Conservation (phyloP, 768 basidiomycete genomes). For the Macrolepiota fuliginosa region DNA sequence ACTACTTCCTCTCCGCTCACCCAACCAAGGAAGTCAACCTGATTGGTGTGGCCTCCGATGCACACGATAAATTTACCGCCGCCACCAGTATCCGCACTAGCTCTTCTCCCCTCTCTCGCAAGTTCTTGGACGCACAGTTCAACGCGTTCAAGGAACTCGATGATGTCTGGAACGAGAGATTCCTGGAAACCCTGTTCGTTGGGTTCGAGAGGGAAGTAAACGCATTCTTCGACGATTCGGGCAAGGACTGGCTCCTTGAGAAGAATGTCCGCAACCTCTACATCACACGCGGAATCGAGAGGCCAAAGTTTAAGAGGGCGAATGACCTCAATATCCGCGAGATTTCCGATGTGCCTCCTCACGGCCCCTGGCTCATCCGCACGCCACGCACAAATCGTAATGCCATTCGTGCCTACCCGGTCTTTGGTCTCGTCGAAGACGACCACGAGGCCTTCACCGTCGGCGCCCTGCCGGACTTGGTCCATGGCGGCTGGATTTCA, state of each 20-base stretch:
- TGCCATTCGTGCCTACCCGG: slow-evolving; percentile 20
- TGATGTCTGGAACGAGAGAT: slow-evolving; percentile 31
- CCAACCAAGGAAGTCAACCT: slow-evolving; percentile 14
- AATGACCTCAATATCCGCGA: slow-evolving; percentile 13
- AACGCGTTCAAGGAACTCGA: slow-evolving; percentile 23
- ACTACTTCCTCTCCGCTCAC: slow-evolving; percentile 21
- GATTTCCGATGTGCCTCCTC: slow-evolving; percentile 19
- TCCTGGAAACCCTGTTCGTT: slow-evolving; percentile 28
- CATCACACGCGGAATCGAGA: slow-evolving; percentile 4
- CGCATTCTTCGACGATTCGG: slow-evolving; percentile 24
- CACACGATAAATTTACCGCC: slow-evolving; percentile 16
- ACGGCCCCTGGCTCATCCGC: slow-evolving; percentile 28
- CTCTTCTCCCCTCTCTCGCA: slow-evolving; percentile 23
- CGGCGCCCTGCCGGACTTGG: slow-evolving; percentile 35
- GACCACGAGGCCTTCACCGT: slow-evolving; percentile 42
- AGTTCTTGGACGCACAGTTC: slow-evolving; percentile 25
- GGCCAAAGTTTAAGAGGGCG: slow-evolving; percentile 10
- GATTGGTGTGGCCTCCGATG: slow-evolving; percentile 4
- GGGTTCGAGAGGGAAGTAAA: slow-evolving; percentile 22
- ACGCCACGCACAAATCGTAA: background rate
- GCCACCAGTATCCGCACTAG: slow-evolving; percentile 26
- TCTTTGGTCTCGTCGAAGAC: slow-evolving; percentile 40
- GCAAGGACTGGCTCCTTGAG: slow-evolving; percentile 25
- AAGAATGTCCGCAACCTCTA: slow-evolving; percentile 16
- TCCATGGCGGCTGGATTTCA: slow-evolving; percentile 28